Conservation (phyloP, 805 yeast species). For the Saturnispora bothae region DNA sequence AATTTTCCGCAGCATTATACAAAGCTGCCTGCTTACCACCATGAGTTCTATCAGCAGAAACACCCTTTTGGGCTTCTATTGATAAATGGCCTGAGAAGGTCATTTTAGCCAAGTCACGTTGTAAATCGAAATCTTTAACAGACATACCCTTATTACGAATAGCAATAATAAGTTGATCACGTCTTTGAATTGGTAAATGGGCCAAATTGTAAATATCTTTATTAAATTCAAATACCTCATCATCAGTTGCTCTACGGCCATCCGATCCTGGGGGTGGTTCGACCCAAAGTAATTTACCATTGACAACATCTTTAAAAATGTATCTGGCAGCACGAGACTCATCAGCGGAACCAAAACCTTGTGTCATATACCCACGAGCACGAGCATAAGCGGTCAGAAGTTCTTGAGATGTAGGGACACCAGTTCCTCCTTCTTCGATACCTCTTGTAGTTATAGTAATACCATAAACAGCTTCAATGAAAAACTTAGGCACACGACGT, state of each 20-base stretch:
- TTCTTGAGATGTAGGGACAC: conserved; percentile 84
- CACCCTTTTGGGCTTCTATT: conserved; percentile 34
- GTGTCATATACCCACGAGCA: conserved; percentile 96
- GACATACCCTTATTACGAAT: conserved; percentile 44
- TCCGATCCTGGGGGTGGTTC: conserved; percentile 80
- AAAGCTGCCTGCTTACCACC: conserved; percentile 81
- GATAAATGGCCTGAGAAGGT: conserved; percentile 74
- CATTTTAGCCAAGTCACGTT: conserved; percentile 58
- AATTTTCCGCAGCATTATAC: conserved; percentile 66
- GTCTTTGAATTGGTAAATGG: conserved; percentile 61
- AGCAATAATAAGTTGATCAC: conserved; percentile 58
- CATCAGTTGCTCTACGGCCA: conserved; percentile 39
- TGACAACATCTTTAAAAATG: conserved; percentile 87
- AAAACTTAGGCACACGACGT: conserved; percentile 80
- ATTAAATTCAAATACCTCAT: conserved; percentile 59
- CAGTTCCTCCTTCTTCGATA: conserved; percentile 79
- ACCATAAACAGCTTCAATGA: conserved; percentile 87
- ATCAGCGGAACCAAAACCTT: conserved; percentile 95
- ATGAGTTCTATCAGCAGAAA: conserved; percentile 38
- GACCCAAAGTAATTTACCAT: conserved; percentile 75
- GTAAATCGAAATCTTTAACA: conserved; percentile 46
- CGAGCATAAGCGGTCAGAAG: conserved; percentile 84
- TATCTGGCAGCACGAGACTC: conserved; percentile 90
- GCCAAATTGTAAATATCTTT: conserved; percentile 57
- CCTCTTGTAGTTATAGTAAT: conserved; percentile 72